Evolutionary conservation across 345 rosid genomes (phyloP).

Genomic region (Dipteronia sinensis): DNA sequence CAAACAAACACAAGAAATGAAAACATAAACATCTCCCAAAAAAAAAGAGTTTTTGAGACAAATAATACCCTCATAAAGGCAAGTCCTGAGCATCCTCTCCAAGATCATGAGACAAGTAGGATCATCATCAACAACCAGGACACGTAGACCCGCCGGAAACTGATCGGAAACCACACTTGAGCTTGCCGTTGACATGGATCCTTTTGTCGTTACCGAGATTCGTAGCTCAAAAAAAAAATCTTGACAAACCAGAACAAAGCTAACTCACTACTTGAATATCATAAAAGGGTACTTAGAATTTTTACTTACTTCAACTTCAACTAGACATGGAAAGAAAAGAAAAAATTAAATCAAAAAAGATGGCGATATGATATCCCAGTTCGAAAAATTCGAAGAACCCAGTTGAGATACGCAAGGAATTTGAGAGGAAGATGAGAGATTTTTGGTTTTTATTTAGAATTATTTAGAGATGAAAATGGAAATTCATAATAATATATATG

Average conservation of each 20-base stretch:
- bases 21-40: conserved; percentile 6
- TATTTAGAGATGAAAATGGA: not conserved
- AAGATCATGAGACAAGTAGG: conserved; percentile 89
- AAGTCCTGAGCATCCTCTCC: conserved; percentile 83
- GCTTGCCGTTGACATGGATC: conserved; percentile 65
- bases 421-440: conserved; percentile 28
- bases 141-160: conserved; percentile 84
- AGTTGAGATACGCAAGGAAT: conserved; percentile 32
- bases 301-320: conserved; percentile 33
- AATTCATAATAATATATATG: not conserved
- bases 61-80: conserved; percentile 70
- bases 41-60: not conserved
- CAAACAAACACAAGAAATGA: conserved; percentile 14
- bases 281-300: not conserved
- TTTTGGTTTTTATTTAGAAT: not conserved
- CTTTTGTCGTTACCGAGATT: conserved; percentile 64
- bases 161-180: conserved; percentile 64
- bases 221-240: conserved; percentile 42
- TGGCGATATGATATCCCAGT: conserved; percentile 31
- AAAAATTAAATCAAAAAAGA: conserved; percentile 15
- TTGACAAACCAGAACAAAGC: not conserved
- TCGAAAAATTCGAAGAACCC: conserved; percentile 40
- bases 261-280: not conserved
- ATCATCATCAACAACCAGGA: conserved; percentile 93
- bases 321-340: conserved; percentile 14